phyloP scores from a whole-genome alignment of 1,139 yeast species.

The Geotrichum reessii region DNA sequence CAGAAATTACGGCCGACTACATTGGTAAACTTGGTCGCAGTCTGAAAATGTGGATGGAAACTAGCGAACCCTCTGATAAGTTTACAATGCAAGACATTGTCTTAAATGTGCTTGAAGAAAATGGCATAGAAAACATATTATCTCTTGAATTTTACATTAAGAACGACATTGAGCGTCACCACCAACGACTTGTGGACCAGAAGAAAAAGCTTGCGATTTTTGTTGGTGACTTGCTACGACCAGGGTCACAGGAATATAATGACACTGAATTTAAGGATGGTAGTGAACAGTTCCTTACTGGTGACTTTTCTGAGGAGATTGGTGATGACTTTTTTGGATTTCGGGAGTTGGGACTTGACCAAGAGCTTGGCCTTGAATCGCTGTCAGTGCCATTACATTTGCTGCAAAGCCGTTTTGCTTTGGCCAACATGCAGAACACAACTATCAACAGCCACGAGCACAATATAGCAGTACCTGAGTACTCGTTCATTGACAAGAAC shows the following conservation, averaged over 20 bases:
- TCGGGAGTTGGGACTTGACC: constrained; percentile 86
- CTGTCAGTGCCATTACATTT: constrained; percentile 85
- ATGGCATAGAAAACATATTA: constrained; percentile 79
- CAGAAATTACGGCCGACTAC: constrained; percentile 80
- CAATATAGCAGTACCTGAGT: constrained; percentile 35
- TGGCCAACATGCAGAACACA: constrained; percentile 23
- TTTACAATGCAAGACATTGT: constrained; percentile 47
- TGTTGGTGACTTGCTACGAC: constrained; percentile 74
- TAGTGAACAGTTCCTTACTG: constrained; percentile 88
- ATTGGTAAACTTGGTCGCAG: constrained; percentile 69
- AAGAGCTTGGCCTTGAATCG: constrained; percentile 82
- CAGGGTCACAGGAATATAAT: constrained; percentile 62
- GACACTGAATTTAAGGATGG: constrained; percentile 82
- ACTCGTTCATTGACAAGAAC: constrained; percentile 44
- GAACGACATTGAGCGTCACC: constrained; percentile 67
- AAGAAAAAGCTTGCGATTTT: constrained; percentile 63
- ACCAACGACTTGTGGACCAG: constrained; percentile 62
- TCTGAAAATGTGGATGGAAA: constrained; percentile 50
- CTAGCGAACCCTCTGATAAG: constrained; percentile 34
- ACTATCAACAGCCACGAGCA: constrained; percentile 21
- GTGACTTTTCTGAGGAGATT: constrained; percentile 85
- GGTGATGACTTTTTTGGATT: constrained; percentile 96
- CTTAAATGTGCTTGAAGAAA: constrained; percentile 63
- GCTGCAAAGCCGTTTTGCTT: constrained; percentile 67
- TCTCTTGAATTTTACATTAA: constrained; percentile 67